A percentile compares a stretch with the other conserved stretches of the same genome.
Conservation (phyloP, 257 asterid species). For the Solanum medicagineum region DNA sequence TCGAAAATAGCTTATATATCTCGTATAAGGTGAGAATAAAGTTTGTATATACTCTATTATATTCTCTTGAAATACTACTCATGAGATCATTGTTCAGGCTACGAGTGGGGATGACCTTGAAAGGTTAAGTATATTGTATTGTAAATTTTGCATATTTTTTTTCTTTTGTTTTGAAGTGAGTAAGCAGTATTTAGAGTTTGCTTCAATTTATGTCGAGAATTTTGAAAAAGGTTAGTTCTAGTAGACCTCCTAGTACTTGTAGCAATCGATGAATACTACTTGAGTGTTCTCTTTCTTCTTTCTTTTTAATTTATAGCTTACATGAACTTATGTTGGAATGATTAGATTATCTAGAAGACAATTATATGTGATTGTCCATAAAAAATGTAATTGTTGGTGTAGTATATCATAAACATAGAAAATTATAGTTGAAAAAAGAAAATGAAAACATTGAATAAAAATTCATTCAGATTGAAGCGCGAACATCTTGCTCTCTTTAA, state of each 20-base stretch:
- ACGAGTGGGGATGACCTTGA: not conserved
- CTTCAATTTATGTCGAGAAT: not conserved
- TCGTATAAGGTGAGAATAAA: not conserved
- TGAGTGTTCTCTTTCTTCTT: not conserved
- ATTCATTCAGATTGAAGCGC: too few relatives aligned
- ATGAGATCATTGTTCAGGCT: not conserved
- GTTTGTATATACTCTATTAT: not conserved
- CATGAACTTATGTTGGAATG: not conserved
- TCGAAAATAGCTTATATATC: not conserved
- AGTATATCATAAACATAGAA: too few relatives aligned
- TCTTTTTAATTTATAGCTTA: not conserved
- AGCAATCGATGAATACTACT: not conserved
- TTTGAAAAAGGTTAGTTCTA: not conserved
- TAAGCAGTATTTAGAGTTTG: not conserved
- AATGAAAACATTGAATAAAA: too few relatives aligned
- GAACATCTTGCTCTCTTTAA: too few relatives aligned
- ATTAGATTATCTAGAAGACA: not conserved
- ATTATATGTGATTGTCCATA: not conserved
- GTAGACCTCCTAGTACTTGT: not conserved
- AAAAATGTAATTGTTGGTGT: not conserved
- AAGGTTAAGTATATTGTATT: not conserved
- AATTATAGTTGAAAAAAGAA: too few relatives aligned
- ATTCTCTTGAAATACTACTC: not conserved
- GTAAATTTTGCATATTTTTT: not conserved
- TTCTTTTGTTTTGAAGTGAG: not conserved